Evolutionary conservation across 1,139 yeast species (phyloP).

Genomic region (Kazachstania sp.): DNA sequence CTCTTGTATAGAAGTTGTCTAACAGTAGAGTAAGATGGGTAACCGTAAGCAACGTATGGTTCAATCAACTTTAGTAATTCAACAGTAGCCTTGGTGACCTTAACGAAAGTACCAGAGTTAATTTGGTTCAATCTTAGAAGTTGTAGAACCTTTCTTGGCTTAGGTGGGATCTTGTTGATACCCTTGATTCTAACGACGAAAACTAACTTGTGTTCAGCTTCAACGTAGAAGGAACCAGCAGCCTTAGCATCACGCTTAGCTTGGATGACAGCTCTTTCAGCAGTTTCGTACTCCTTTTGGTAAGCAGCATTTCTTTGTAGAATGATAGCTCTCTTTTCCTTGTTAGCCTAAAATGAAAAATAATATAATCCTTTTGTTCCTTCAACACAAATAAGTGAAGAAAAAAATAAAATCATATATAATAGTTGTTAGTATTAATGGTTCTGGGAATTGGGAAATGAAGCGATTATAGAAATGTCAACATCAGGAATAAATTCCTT

Average conservation of each 20-base stretch:
- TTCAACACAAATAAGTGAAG: neutral
- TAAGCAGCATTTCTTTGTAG: conserved; percentile 97
- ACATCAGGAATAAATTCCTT: neutral
- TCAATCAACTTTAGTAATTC: conserved; percentile 96
- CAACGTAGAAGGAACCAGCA: conserved; percentile 92
- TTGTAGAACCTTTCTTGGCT: conserved; percentile 99
- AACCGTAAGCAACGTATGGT: conserved; percentile 99
- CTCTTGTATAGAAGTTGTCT: conserved; percentile 98
- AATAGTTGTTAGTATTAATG: conserved; percentile 19
- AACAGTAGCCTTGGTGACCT: conserved; percentile 96
- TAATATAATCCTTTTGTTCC: neutral
- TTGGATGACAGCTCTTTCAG: conserved; percentile 84
- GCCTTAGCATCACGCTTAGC: conserved; percentile 98
- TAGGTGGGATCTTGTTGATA: conserved; percentile 98
- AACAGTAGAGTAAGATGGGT: conserved; percentile 94
- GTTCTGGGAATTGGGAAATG: neutral
- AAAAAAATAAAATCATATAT: neutral
- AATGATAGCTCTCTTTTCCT: conserved; percentile 91
- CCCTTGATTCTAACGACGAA: conserved; percentile 99
- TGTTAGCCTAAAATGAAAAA: conserved; percentile 48
- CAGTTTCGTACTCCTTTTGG: conserved; percentile 92
- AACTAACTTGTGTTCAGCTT: conserved; percentile 93
- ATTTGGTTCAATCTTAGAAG: conserved; percentile 95
- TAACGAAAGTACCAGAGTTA: conserved; percentile 97
- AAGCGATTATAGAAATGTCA: no score